Conservation (phyloP, 2,329 filamentous ascomycete genomes). For the Monosporascus sp. region DNA sequence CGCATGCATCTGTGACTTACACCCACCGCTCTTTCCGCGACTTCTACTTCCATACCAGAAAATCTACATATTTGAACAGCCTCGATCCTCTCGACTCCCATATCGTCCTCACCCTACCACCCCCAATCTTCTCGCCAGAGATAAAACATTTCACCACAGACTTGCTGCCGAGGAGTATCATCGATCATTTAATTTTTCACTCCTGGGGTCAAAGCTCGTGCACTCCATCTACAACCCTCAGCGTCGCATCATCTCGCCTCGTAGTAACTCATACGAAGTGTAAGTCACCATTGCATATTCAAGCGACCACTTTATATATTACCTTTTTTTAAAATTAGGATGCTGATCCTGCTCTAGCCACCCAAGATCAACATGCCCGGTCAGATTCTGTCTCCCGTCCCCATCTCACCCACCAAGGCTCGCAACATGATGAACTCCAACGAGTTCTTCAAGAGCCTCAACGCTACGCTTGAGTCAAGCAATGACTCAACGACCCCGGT, state of each 20-base stretch:
- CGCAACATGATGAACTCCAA: constrained; percentile 43
- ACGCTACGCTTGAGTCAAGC: constrained; percentile 43
- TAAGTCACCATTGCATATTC: too few species aligned
- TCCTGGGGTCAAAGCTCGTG: background rate
- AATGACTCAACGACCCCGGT: constrained; percentile 39
- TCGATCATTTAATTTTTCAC: background rate
- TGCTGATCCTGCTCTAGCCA: background rate
- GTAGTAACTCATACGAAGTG: too few species aligned
- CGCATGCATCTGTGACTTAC: constrained; percentile 4
- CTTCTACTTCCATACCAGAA: background rate
- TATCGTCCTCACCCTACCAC: background rate
- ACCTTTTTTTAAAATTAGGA: background rate
- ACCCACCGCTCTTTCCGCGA: constrained; percentile 9
- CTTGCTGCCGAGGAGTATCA: background rate
- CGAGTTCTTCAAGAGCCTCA: constrained; percentile 50
- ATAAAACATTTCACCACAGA: background rate
- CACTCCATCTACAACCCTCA: background rate
- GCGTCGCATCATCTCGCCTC: background rate
- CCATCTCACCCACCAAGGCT: constrained; percentile 37
- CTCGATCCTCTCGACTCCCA: background rate
- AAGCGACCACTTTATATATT: background rate
- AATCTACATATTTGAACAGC: background rate
- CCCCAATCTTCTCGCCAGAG: background rate
- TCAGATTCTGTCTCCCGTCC: constrained; percentile 41
- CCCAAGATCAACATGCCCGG: constrained; percentile 34